These are phyloP conservation scores for Colletotrichum siamense DNA, from an alignment of 2,329 filamentous ascomycete genomes.

Conservation along the genomic window DNA sequence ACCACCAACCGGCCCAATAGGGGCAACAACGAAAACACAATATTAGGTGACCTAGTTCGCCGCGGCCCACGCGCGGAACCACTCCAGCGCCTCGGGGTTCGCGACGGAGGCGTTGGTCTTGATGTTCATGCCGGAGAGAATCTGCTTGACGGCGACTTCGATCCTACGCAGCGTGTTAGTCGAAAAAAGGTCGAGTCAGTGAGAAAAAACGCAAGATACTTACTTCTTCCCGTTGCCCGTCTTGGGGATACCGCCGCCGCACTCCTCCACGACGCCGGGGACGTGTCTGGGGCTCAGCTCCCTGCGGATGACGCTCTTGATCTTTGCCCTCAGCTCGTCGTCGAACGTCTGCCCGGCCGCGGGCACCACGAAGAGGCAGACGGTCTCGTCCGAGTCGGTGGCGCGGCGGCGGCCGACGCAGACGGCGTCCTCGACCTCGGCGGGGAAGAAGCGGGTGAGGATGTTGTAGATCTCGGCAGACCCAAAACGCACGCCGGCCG, in stretches of 20 bases:
- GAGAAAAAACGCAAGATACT: conserved; percentile 38
- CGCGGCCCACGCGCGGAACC: conserved; percentile 81
- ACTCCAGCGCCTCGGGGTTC: conserved; percentile 86
- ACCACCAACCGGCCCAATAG: not conserved
- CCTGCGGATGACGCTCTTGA: conserved; percentile 72
- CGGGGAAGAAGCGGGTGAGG: conserved; percentile 81
- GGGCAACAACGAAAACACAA: not conserved
- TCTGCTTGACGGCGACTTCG: conserved; percentile 95
- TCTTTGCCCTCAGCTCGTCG: conserved; percentile 63
- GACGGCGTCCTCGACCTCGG: conserved; percentile 82
- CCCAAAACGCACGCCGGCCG: conserved; percentile 88
- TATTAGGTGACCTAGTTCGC: conserved; percentile 43
- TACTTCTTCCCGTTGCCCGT: conserved; percentile 97
- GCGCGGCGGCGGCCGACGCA: conserved; percentile 81
- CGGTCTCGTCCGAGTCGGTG: conserved; percentile 81
- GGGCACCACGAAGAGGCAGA: conserved; percentile 89
- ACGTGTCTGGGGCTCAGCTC: conserved; percentile 92
- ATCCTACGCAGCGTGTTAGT: conserved; percentile 58
- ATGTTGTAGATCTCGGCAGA: conserved; percentile 97
- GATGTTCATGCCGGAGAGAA: conserved; percentile 84
- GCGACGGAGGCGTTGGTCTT: conserved; percentile 94
- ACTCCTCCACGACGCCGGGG: conserved; percentile 81
- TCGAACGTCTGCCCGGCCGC: conserved; percentile 60
- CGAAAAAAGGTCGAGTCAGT: too few species aligned
- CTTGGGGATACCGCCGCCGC: conserved; percentile 81